These are phyloP conservation scores for Kodamaea neixiangensis DNA, from an alignment of 805 yeast species.

Conservation along the genomic window DNA sequence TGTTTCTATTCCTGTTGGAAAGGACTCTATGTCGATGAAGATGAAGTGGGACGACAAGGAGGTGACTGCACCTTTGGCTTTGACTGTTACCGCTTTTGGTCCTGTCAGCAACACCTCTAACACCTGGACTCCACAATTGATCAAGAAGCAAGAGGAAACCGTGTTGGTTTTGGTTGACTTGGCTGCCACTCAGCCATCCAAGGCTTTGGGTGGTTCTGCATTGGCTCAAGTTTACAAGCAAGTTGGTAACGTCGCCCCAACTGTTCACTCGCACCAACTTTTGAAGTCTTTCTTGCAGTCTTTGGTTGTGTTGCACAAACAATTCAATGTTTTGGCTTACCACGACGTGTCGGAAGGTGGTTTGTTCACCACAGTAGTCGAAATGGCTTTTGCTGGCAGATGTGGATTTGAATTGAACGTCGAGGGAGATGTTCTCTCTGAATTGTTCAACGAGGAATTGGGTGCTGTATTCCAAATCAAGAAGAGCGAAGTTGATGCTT, in stretches of 20 bases:
- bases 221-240: conserved; percentile 90
- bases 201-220: conserved; percentile 89
- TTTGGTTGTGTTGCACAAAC: conserved; percentile 68
- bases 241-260: conserved; percentile 81
- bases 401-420: conserved; percentile 69
- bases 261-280: conserved; percentile 65
- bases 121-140: conserved; percentile 94
- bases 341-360: conserved; percentile 99
- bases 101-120: conserved; percentile 81
- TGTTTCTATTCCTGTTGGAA: conserved; percentile 93
- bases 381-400: conserved; percentile 97
- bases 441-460: conserved; percentile 87
- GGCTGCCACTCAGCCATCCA: conserved; percentile 47
- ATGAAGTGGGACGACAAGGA: conserved; percentile 95
- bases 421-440: conserved; percentile 47
- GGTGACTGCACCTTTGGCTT: conserved; percentile 93
- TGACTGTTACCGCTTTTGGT: conserved; percentile 88
- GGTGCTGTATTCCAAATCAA: conserved; percentile 94
- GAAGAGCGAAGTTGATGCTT: conserved; percentile 51
- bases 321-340: conserved; percentile 73
- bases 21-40: conserved; percentile 99
- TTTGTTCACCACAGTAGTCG: conserved; percentile 75
- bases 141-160: conserved; percentile 51
- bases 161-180: conserved; percentile 79
- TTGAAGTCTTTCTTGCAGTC: conserved; percentile 73